Conservation (phyloP, 805 yeast species). For the Nakazawaea molendinolei region DNA sequence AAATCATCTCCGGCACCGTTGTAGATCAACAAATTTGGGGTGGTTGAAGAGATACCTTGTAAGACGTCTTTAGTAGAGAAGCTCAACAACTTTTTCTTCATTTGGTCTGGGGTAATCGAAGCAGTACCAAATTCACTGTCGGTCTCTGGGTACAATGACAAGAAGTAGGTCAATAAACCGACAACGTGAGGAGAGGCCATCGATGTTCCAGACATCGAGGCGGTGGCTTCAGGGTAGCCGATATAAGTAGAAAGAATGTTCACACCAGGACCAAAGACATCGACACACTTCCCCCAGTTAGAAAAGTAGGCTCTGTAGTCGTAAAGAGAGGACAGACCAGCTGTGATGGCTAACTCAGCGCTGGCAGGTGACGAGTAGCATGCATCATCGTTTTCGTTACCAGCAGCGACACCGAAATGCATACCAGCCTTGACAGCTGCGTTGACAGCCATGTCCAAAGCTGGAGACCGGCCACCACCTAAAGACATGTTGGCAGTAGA, state of each 20-base stretch:
- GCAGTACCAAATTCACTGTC: conserved; percentile 40
- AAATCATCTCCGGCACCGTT: conserved; percentile 56
- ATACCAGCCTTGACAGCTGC: conserved; percentile 52
- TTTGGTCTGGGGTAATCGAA: conserved; percentile 42
- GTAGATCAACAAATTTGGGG: conserved; percentile 54
- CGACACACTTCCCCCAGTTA: conserved; percentile 48
- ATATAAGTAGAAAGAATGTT: conserved; percentile 50
- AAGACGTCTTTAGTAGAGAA: conserved; percentile 45
- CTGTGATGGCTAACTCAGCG: conserved; percentile 48
- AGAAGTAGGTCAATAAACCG: conserved; percentile 49
- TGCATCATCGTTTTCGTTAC: conserved; percentile 56
- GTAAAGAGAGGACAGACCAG: conserved; percentile 39
- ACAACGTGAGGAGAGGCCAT: conserved; percentile 60
- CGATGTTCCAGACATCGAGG: conserved; percentile 53
- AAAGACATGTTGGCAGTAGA: conserved; percentile 58
- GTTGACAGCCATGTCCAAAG: conserved; percentile 51
- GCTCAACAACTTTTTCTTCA: conserved; percentile 45
- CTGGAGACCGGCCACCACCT: conserved; percentile 52
- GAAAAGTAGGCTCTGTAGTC: conserved; percentile 47
- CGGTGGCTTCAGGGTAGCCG: conserved; percentile 43
- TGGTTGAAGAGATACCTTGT: conserved; percentile 36
- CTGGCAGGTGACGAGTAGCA: conserved; percentile 56
- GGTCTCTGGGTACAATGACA: conserved; percentile 47
- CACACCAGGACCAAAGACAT: conserved; percentile 50
- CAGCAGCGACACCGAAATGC: conserved; percentile 59